These are phyloP conservation scores for Glonium stellatum DNA, from an alignment of 495 filamentous ascomycete genomes.

Conservation along the genomic window DNA sequence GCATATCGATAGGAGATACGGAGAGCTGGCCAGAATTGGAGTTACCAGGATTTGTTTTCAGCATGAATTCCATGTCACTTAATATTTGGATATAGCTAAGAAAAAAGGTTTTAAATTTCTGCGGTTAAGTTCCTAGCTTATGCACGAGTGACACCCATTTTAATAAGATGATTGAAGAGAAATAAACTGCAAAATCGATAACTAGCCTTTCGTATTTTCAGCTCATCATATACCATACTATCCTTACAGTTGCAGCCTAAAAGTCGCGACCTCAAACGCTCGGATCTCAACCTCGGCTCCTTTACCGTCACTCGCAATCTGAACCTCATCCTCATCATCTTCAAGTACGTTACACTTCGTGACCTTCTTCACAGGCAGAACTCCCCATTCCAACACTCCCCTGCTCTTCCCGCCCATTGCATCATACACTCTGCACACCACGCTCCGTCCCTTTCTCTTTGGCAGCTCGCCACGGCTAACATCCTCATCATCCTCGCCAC, in stretches of 20 bases:
- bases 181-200: too few relatives aligned
- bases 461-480: conserved; percentile 66
- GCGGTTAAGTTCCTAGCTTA: too few relatives aligned
- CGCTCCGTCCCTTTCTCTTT: conserved; percentile 61
- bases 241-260: conserved; percentile 56
- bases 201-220: neutral
- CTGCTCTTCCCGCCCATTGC: conserved; percentile 76
- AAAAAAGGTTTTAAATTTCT: too few relatives aligned
- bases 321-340: conserved; percentile 57
- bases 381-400: conserved; percentile 55
- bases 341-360: conserved; percentile 76
- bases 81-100: too few relatives aligned
- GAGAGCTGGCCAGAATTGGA: too few relatives aligned
- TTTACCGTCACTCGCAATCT: conserved; percentile 41
- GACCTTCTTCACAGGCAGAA: conserved; percentile 63
- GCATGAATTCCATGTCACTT: too few relatives aligned
- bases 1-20: too few relatives aligned
- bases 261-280: conserved; percentile 89
- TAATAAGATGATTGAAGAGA: too few relatives aligned
- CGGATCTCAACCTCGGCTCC: conserved; percentile 58
- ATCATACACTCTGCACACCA: conserved; percentile 83
- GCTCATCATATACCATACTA: neutral
- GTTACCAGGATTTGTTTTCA: too few relatives aligned
- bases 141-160: too few relatives aligned
- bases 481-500: conserved; percentile 93